These are phyloP conservation scores for Candida coquimbonensis DNA, from an alignment of 805 yeast species.

Conservation along the genomic window DNA sequence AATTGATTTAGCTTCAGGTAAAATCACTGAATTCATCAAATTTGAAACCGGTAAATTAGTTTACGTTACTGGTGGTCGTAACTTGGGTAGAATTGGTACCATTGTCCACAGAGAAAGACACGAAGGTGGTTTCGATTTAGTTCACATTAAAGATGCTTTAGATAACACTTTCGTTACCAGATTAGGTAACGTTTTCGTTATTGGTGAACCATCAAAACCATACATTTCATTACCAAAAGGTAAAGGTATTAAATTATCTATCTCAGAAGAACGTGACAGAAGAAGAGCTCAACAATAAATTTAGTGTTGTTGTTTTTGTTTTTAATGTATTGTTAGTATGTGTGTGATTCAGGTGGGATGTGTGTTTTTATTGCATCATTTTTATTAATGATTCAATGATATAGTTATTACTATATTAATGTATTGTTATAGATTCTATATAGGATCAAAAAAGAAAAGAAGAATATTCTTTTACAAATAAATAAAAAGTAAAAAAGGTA, in stretches of 20 bases:
- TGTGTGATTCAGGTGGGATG: not conserved
- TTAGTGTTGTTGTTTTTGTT: conserved; percentile 1
- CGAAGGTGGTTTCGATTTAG: conserved; percentile 97
- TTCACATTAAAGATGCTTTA: conserved; percentile 90
- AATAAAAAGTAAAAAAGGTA: conserved; percentile 7
- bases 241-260: conserved; percentile 94
- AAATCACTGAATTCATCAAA: conserved; percentile 81
- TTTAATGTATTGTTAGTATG: conserved; percentile 7
- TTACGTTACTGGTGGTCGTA: conserved; percentile 97
- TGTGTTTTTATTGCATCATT: conserved; percentile 21
- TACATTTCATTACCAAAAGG: conserved; percentile 96
- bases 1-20: conserved; percentile 93
- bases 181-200: conserved; percentile 85
- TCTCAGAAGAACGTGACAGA: conserved; percentile 97
- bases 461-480: conserved; percentile 6
- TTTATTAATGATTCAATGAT: conserved; percentile 16
- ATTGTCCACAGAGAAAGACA: conserved; percentile 95
- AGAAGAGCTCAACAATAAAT: conserved; percentile 67
- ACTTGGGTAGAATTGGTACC: conserved; percentile 97
- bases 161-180: conserved; percentile 96
- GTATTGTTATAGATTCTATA: conserved; percentile 18
- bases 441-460: not conserved
- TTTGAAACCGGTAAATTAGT: conserved; percentile 89
- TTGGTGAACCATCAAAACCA: conserved; percentile 95
- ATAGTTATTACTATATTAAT: conserved; percentile 7